These are phyloP conservation scores for Fusarium verrucosum DNA, from an alignment of 2,329 filamentous ascomycete species.

Conservation along the genomic window DNA sequence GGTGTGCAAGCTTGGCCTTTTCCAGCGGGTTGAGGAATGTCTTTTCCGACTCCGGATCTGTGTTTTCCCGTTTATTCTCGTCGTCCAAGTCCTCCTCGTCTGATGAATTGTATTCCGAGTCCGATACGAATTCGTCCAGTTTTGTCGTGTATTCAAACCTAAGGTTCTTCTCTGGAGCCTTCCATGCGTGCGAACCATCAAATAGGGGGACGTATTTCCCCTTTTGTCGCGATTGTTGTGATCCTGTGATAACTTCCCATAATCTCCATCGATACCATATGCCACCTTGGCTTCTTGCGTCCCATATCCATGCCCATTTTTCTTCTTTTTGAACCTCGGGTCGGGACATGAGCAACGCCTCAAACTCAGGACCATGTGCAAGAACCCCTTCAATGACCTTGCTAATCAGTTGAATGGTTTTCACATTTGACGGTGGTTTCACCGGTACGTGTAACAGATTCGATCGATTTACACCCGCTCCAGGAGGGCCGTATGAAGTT, in stretches of 20 bases:
- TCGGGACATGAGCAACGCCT: conserved; percentile 89
- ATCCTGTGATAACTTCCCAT: conserved; percentile 84
- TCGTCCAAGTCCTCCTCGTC: conserved; percentile 81
- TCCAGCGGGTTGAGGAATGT: conserved; percentile 82
- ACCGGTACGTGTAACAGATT: conserved; percentile 74
- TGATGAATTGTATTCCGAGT: conserved; percentile 85
- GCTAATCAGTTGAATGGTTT: conserved; percentile 84
- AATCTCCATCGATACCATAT: conserved; percentile 94
- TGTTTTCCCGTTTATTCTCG: conserved; percentile 61
- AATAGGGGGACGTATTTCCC: conserved; percentile 73
- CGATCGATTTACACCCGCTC: conserved; percentile 55
- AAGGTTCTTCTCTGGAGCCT: conserved; percentile 75
- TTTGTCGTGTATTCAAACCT: conserved; percentile 82
- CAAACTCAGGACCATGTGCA: conserved; percentile 84
- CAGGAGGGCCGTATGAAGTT: conserved; percentile 66
- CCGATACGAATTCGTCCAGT: conserved; percentile 82
- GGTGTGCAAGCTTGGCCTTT: conserved; percentile 83
- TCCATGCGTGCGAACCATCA: conserved; percentile 81
- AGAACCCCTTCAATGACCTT: conserved; percentile 84
- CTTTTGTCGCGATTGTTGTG: conserved; percentile 56
- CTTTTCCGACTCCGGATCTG: conserved; percentile 58
- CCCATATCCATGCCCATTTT: conserved; percentile 94
- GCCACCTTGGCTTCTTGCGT: conserved; percentile 79
- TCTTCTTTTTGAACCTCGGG: conserved; percentile 85
- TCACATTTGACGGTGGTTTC: conserved; percentile 78